A percentile compares a stretch with the other conserved stretches of the same genome.
Conservation (phyloP, 495 filamentous ascomycete genomes). For the Penicillium cataractarum region DNA sequence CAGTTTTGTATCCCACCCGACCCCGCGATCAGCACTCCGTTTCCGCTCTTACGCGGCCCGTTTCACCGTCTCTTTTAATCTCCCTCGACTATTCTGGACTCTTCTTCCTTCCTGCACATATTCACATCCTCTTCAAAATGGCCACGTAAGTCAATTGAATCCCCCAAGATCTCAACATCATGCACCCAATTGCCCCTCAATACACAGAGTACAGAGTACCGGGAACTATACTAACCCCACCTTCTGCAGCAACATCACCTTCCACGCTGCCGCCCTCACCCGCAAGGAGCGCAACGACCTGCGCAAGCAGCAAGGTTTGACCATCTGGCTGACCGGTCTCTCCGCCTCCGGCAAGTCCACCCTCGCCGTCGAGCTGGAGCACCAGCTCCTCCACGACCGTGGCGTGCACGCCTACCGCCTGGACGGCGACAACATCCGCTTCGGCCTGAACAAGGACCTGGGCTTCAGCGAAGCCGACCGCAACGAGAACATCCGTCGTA, state of each 20-base stretch:
- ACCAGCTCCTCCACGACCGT: conserved; percentile 78
- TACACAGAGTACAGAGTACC: conserved; percentile 8
- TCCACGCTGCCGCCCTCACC: conserved; percentile 88
- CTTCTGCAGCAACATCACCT: conserved; percentile 88
- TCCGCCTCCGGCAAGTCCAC: conserved; percentile 96
- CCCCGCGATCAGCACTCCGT: conserved; percentile 27
- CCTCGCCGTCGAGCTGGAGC: conserved; percentile 92
- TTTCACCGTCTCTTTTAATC: conserved; percentile 18
- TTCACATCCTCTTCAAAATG: conserved; percentile 42
- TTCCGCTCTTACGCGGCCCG: conserved; percentile 28
- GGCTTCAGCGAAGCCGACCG: conserved; percentile 92
- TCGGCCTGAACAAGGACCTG: conserved; percentile 96
- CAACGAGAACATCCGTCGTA: conserved; percentile 95
- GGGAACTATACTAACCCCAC: conserved; percentile 14
- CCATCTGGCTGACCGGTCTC: conserved; percentile 96
- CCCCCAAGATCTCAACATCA: not conserved
- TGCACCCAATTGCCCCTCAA: not conserved
- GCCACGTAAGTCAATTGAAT: conserved; percentile 44
- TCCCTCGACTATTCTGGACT: conserved; percentile 9
- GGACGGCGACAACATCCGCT: conserved; percentile 98
- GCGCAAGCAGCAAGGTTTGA: conserved; percentile 86
- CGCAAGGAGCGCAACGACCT: conserved; percentile 78
- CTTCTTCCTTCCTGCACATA: conserved; percentile 21
- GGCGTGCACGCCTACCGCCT: conserved; percentile 86
- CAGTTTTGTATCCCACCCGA: conserved; percentile 1